Percentiles rank a stretch among this genome's conserved stretches.
Evolutionary conservation across 2,329 filamentous ascomycete genomes (phyloP).

Genomic region (Geosmithia putterillii): DNA sequence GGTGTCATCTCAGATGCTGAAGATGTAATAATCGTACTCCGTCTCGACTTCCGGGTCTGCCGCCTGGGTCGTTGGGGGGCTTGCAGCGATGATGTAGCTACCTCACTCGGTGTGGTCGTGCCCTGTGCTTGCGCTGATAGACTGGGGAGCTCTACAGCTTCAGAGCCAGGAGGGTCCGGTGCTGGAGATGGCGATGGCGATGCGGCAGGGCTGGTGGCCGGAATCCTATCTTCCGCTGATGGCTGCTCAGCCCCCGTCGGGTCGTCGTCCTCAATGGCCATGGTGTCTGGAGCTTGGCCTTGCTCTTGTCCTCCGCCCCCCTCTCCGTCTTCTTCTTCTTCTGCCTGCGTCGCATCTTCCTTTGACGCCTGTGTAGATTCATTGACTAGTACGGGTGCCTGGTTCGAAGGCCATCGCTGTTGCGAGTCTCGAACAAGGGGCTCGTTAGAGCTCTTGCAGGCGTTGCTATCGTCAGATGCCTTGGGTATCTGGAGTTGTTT

Average conservation of each 20-base stretch:
- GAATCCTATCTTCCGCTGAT: slow-evolving; percentile 19
- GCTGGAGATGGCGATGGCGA: slow-evolving; percentile 16
- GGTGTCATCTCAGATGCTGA: slow-evolving; percentile 10
- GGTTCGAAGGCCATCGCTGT: slow-evolving; percentile 5
- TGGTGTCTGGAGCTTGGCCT: not conserved
- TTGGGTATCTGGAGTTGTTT: not conserved
- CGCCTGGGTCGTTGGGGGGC: slow-evolving; percentile 7
- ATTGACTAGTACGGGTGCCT: slow-evolving; percentile 2
- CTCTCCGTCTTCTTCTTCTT: slow-evolving; percentile 5
- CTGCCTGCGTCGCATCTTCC: slow-evolving; percentile 5
- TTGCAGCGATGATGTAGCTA: slow-evolving; percentile 15
- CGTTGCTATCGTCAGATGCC: not conserved
- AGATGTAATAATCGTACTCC: slow-evolving; percentile 13
- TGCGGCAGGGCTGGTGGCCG: slow-evolving; percentile 22
- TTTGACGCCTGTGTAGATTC: slow-evolving; percentile 20
- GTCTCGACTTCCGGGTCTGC: slow-evolving; percentile 7
- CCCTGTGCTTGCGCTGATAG: slow-evolving; percentile 5
- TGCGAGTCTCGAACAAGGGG: slow-evolving; percentile 11
- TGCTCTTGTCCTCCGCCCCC: too few relatives aligned
- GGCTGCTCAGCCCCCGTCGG: slow-evolving; percentile 5
- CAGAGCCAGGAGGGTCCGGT: slow-evolving; percentile 16
- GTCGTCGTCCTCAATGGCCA: slow-evolving; percentile 6
- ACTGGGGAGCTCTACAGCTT: slow-evolving; percentile 8
- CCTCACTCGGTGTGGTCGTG: too few relatives aligned
- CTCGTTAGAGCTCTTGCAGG: not conserved